Evolutionary conservation across 352 stramenopile species (phyloP), one percentile per base, ranked within the genome.

Genomic region (Globisporangium emineosum): DNA sequence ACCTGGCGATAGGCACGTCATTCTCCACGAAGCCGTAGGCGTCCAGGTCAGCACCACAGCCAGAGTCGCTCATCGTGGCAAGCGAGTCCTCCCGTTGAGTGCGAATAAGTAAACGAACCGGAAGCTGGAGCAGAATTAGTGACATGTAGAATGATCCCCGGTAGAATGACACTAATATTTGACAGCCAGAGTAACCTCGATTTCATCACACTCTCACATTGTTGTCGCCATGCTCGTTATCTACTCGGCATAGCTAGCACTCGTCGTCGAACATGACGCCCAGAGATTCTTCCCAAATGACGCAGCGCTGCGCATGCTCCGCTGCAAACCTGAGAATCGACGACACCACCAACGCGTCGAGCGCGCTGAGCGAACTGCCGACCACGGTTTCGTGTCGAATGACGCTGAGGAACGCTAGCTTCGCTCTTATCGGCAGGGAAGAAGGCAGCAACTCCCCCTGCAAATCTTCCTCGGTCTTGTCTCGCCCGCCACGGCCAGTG

Each of bases 11-110:
- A 3, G 21, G 17, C 25, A 62, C 56, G 56, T 17, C 51, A 9
- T 10, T 43, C 51, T 57, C 51, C 0, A 57, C 51, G 51, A 57
- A 57, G 27, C 51, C 51, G 29, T 57, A 57, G 29, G 19, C 29
- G 29, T 57, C 51, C 29, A 27, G 17, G 51, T 57, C 51, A 6
- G 15, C 9, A 0, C 15, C 27, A 3, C 7, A 6, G 15, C 7
- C 19, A 25, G 4, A 30, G 23, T 23, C 27, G 50, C 51, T 57
- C 29, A 47, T 47, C 15, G 35, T 0, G 5, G 35, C 35, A 43
- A 19, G 35, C 35, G 13, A 43, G 35, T 6, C 23, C 6, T 47
- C 17, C 40, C 23, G 17, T 47, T 21, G 7, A 23, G 17, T 21
- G 17, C 5, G 7, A 17, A 17, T 47, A 13, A n/a, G 37, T 43